Conservation (phyloP, 2,329 filamentous ascomycete species). For the Hypoxylon sp. region DNA sequence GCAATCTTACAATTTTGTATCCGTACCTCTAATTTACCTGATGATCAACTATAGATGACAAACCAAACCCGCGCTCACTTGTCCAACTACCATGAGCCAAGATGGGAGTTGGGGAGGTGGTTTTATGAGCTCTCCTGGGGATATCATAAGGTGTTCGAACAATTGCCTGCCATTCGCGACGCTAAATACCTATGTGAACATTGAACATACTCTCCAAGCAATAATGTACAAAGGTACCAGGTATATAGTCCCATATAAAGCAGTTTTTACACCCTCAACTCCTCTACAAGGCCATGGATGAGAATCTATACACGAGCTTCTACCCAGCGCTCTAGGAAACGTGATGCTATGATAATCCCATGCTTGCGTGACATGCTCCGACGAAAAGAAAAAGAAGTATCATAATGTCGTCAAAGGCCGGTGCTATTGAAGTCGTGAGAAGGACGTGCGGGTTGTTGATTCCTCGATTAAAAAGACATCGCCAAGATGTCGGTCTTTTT, state of each 20-base stretch:
- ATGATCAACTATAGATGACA: too few species aligned
- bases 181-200: constrained; percentile 14
- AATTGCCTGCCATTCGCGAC: constrained; percentile 12
- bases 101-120: too few species aligned
- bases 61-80: too few species aligned
- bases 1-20: too few species aligned
- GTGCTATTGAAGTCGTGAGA: constrained; percentile 11
- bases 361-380: constrained; percentile 23
- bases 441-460: constrained; percentile 8
- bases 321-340: constrained; percentile 27
- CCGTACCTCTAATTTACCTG: too few species aligned
- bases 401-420: constrained; percentile 32
- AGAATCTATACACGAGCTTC: constrained; percentile 14
- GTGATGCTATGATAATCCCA: constrained; percentile 23
- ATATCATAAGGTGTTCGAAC: neutral
- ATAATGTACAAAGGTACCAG: constrained; percentile 31
- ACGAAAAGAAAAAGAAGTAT: constrained; percentile 24
- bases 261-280: constrained; percentile 24
- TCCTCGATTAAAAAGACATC: constrained; percentile 1
- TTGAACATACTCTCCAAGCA: constrained; percentile 9
- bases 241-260: constrained; percentile 23
- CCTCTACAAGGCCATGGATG: constrained; percentile 17
- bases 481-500: neutral
- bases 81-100: too few species aligned
- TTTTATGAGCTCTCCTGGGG: neutral